Conservation (phyloP, 352 stramenopile species). For the Globisporangium barbulae region DNA sequence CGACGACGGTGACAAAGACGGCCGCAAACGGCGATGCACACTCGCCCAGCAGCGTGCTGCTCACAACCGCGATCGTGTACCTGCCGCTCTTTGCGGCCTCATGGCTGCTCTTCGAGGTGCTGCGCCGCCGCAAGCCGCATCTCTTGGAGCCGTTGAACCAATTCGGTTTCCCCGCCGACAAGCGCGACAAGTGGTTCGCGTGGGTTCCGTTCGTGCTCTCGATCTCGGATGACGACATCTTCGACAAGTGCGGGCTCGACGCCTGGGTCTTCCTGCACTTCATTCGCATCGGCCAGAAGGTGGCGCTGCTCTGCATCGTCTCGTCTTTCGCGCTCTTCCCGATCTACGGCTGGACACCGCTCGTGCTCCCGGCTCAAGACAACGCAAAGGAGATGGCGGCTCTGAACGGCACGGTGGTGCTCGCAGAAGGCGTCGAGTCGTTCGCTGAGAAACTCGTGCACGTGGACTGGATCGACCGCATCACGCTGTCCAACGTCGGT, state of each 20-base stretch:
- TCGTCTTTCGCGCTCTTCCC: conserved; percentile 66
- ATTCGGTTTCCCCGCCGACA: conserved; percentile 29
- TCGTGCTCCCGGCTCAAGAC: conserved; percentile 28
- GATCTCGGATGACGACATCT: conserved; percentile 52
- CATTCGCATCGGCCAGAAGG: conserved; percentile 62
- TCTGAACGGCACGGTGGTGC: conserved; percentile 25
- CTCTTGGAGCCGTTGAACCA: conserved; percentile 55
- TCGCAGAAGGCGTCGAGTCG: conserved; percentile 20
- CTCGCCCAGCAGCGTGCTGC: conserved; percentile 43
- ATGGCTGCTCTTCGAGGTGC: conserved; percentile 55
- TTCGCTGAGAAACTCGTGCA: conserved; percentile 26
- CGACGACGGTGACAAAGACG: conserved; percentile 2
- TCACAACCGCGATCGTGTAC: conserved; percentile 61
- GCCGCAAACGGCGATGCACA: conserved; percentile 21
- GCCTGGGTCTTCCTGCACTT: conserved; percentile 78
- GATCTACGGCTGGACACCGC: conserved; percentile 54
- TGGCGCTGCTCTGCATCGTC: conserved; percentile 49
- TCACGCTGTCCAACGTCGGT: conserved; percentile 69
- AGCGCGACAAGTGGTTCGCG: conserved; percentile 31
- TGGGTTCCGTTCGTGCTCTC: conserved; percentile 68
- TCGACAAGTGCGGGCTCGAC: conserved; percentile 61
- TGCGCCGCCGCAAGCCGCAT: conserved; percentile 38
- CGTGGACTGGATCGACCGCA: conserved; percentile 59
- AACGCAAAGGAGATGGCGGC: conserved; percentile 2
- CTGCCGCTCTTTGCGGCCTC: conserved; percentile 56